Percentiles rank a stretch among this genome's conserved stretches.
These are phyloP conservation scores for Suillus placidus DNA, from an alignment of 768 basidiomycete genomes.

Conservation along the genomic window DNA sequence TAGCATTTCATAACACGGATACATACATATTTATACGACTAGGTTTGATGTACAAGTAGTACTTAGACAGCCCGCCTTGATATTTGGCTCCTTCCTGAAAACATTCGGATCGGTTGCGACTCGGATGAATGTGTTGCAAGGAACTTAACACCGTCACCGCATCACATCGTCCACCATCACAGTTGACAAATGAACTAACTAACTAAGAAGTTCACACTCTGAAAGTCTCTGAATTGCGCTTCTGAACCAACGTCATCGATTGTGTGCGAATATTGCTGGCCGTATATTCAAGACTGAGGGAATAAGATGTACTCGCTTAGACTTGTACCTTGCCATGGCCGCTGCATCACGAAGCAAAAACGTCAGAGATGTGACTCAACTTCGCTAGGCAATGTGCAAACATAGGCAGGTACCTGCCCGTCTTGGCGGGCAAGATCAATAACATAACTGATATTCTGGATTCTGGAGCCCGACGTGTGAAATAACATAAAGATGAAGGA, in stretches of 20 bases:
- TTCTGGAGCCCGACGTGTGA: not conserved
- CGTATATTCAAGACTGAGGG: not conserved
- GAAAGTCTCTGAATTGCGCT: not conserved
- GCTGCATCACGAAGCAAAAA: not conserved
- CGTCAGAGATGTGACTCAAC: not conserved
- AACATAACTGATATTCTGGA: not conserved
- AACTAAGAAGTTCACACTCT: not conserved
- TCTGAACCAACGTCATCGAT: not conserved
- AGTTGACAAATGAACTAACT: not conserved
- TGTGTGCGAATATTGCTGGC: not conserved
- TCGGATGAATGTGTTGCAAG: not conserved
- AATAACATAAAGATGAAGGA: not conserved
- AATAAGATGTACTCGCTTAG: not conserved
- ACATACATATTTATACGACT: not conserved
- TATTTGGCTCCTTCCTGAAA: not conserved
- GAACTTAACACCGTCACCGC: not conserved
- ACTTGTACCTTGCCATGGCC: not conserved
- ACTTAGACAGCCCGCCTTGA: not conserved
- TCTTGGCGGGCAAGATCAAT: not conserved
- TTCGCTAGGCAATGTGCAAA: not conserved
- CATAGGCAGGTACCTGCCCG: not conserved
- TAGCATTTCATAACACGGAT: not conserved
- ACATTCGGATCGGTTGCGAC: not conserved
- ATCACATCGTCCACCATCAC: not conserved
- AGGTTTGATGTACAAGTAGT: not conserved